Evolutionary conservation across 176 grass and related monocot species (phyloP).

Genomic region (Neostapfia colusana): DNA sequence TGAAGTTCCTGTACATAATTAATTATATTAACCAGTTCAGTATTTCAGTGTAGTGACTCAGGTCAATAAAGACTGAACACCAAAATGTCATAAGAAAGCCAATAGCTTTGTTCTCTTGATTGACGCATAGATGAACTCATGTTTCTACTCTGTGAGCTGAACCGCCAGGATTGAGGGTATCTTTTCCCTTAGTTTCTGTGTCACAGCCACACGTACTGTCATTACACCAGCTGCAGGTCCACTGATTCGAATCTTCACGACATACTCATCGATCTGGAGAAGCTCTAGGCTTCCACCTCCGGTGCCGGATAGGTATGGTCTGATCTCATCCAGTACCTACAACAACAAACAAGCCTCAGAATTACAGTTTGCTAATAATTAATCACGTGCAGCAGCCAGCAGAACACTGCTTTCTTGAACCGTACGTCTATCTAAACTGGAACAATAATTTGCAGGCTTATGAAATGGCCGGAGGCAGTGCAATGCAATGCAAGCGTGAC

Average conservation of each 20-base stretch:
- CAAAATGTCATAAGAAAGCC: background rate
- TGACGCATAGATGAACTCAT: background rate
- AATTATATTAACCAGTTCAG: background rate
- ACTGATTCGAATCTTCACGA: constrained; percentile 72
- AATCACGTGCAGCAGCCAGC: background rate
- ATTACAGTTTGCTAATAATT: background rate
- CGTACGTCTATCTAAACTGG: background rate
- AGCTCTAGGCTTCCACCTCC: constrained; percentile 83
- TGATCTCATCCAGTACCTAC: constrained; percentile 90
- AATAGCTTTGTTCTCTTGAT: background rate
- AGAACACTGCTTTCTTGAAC: background rate
- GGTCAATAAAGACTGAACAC: background rate
- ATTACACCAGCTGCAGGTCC: constrained; percentile 88
- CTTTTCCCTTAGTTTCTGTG: constrained; percentile 93
- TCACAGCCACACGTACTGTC: constrained; percentile 88
- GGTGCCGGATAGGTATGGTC: constrained; percentile 87
- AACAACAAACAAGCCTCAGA: constrained; percentile 28
- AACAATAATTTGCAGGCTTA: background rate
- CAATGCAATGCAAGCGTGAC: background rate
- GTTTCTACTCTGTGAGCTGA: constrained; percentile 75
- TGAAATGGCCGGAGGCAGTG: background rate
- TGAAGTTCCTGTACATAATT: background rate
- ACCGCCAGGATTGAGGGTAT: constrained; percentile 90
- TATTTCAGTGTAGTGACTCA: background rate
- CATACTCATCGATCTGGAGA: constrained; percentile 59